Evolutionary conservation across 352 stramenopile genomes (phyloP), one percentile per base, ranked within the genome.

Genomic region (Blastocystis sp.): DNA sequence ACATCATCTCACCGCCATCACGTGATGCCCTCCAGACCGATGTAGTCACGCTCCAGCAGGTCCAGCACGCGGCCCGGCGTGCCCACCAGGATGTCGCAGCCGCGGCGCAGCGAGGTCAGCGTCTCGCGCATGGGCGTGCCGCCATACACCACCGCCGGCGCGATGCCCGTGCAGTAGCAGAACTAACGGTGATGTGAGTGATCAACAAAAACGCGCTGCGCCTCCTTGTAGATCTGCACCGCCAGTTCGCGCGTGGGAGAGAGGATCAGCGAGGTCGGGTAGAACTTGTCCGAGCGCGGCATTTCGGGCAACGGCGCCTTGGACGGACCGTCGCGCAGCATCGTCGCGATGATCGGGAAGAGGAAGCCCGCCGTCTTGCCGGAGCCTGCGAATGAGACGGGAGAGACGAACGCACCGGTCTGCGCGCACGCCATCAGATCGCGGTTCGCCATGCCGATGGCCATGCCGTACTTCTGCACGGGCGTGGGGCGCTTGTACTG

Each of bases 341-440:
- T 97, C 3, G 92, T 93, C n/a, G 95, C 94, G 74, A 99, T 96
- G 19, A 95, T 96, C 9, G 96, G 97, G 92, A 98, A 97, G 65
- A 98, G 90, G 91, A 98, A 98, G 10, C 94, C 95, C 80, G 94
- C 95, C 17, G 95, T 98, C 91, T 98, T 98, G 61, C 95, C 97
- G 59, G 93, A 98, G 89, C 96, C 96, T 60, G 40, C 7, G 14
- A 14, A 14, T 69, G 40, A 69, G 28, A 69, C 7, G 40, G 40
- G 14, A 14, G 40, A 69, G 40, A 14, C 7, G 62, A n/a, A 19
- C 11, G 48, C 77, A 70, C 90, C 90, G 28, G 97, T 99, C 92
- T 99, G 97, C 17, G 97, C 94, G 93, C 96, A 99, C 5, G 96
- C 96, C 96, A 99, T 99, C 89, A 99, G 94, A 90, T 99, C 97